phyloP scores from a whole-genome alignment of 140 eudicot genomes.

The Stevia rebaudiana region DNA sequence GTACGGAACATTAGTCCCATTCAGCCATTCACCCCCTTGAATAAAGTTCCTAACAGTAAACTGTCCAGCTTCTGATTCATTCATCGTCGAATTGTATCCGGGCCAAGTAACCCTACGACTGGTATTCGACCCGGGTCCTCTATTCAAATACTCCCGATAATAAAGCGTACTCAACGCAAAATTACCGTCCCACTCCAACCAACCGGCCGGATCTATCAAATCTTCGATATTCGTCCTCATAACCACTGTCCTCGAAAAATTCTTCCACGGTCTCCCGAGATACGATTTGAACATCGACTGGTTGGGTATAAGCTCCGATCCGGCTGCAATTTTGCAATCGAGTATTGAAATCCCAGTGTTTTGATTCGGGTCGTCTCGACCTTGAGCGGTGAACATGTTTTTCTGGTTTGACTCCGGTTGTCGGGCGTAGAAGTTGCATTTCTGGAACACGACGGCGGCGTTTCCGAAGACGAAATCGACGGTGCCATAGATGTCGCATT shows the following conservation, averaged over 20 bases:
- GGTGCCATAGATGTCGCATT: slow-evolving; percentile 54
- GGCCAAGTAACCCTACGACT: slow-evolving; percentile 51
- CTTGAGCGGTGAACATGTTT: slow-evolving; percentile 55
- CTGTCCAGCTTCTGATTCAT: slow-evolving; percentile 30
- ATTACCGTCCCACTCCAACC: slow-evolving; percentile 45
- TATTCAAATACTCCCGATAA: slow-evolving; percentile 48
- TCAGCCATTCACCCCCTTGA: slow-evolving; percentile 69
- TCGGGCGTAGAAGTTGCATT: slow-evolving; percentile 48
- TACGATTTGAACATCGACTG: slow-evolving; percentile 33
- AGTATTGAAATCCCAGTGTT: slow-evolving; percentile 49
- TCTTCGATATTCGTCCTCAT: slow-evolving; percentile 33
- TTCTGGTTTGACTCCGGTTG: slow-evolving; percentile 33
- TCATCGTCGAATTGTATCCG: slow-evolving; percentile 22
- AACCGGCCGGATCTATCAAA: slow-evolving; percentile 40
- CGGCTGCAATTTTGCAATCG: slow-evolving; percentile 47
- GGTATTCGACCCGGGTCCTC: slow-evolving; percentile 44
- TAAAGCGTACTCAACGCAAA: slow-evolving; percentile 33
- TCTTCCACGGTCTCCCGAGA: slow-evolving; percentile 53
- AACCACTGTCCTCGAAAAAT: slow-evolving; percentile 38
- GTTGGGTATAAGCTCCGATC: slow-evolving; percentile 36
- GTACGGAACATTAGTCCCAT: slow-evolving; percentile 41
- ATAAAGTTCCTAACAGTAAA: slow-evolving; percentile 62
- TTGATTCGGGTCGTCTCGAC: slow-evolving; percentile 50
- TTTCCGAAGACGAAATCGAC: slow-evolving; percentile 54
- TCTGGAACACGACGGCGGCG: slow-evolving; percentile 54